Conservation (phyloP, 108 stramenopile genomes). For the Pseudonitzschia multistriata region DNA sequence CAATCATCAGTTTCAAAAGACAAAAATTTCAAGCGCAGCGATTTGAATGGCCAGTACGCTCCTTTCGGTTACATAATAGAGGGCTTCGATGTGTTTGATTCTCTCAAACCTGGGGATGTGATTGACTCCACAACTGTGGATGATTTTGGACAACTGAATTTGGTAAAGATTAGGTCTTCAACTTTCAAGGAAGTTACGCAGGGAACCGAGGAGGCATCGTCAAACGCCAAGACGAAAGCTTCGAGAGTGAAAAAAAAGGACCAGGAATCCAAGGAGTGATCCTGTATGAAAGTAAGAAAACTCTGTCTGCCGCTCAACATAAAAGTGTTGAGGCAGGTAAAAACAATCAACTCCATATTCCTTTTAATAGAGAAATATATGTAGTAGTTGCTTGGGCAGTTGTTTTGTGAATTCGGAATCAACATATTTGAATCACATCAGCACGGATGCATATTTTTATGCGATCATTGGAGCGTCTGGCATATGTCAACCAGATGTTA, state of each 20-base stretch:
- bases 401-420: not conserved
- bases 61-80: slow-evolving; percentile 81
- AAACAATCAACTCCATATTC: too few species aligned
- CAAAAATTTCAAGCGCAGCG: slow-evolving; percentile 31
- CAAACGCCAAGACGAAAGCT: not conserved
- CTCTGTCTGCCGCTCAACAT: too few species aligned
- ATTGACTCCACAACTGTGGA: slow-evolving; percentile 74
- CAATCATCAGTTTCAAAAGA: slow-evolving; percentile 41
- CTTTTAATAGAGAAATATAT: too few species aligned
- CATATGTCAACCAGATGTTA: not conserved
- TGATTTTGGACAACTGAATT: slow-evolving; percentile 68
- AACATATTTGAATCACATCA: not conserved
- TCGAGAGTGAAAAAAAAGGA: not conserved
- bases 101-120: slow-evolving; percentile 67
- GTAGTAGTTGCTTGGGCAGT: too few species aligned
- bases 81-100: slow-evolving; percentile 64
- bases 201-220: slow-evolving; percentile 26
- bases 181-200: slow-evolving; percentile 52
- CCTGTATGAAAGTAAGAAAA: not conserved
- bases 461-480: not conserved
- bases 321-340: too few species aligned
- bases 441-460: not conserved
- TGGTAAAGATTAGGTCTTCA: slow-evolving; percentile 67
- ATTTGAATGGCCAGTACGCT: slow-evolving; percentile 77
- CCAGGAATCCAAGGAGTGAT: not conserved